Evolutionary conservation across 2,329 filamentous ascomycete genomes (phyloP).

Genomic region (Fusarium setosum): DNA sequence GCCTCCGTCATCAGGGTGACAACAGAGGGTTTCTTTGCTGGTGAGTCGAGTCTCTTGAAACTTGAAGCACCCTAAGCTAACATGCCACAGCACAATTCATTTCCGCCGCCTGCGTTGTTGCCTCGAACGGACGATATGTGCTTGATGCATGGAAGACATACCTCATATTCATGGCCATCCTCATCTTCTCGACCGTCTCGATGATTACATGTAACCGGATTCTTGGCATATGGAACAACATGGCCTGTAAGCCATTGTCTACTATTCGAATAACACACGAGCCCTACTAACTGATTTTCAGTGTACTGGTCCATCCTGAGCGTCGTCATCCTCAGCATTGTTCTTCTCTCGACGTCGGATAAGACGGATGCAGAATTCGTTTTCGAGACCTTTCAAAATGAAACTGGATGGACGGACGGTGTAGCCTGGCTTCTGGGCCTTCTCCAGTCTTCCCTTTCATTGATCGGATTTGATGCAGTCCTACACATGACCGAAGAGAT

Average conservation of each 20-base stretch:
- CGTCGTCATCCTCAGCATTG: conserved; percentile 56
- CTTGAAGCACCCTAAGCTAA: neutral
- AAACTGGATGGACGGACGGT: conserved; percentile 58
- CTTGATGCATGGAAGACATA: conserved; percentile 55
- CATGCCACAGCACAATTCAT: conserved; percentile 53
- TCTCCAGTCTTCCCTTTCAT: conserved; percentile 51
- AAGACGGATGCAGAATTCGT: conserved; percentile 57
- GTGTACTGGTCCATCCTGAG: conserved; percentile 56
- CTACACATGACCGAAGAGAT: conserved; percentile 61
- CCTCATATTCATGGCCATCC: conserved; percentile 51
- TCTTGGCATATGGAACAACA: conserved; percentile 55
- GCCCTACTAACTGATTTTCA: neutral
- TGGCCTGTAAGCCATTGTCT: conserved; percentile 45
- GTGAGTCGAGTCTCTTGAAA: conserved; percentile 25
- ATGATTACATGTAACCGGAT: conserved; percentile 57
- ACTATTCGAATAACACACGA: accelerated
- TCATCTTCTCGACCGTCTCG: conserved; percentile 37
- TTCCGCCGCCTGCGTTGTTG: conserved; percentile 54
- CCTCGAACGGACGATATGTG: conserved; percentile 50
- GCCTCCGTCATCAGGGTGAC: too few relatives aligned
- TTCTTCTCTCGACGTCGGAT: conserved; percentile 51
- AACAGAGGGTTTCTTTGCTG: conserved; percentile 55
- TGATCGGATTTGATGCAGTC: conserved; percentile 57
- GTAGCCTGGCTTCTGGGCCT: conserved; percentile 60
- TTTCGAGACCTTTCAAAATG: conserved; percentile 58